phyloP scores from a whole-genome alignment of 1,284 basidiomycete species.

The Rhodotorula mucilaginosa region DNA sequence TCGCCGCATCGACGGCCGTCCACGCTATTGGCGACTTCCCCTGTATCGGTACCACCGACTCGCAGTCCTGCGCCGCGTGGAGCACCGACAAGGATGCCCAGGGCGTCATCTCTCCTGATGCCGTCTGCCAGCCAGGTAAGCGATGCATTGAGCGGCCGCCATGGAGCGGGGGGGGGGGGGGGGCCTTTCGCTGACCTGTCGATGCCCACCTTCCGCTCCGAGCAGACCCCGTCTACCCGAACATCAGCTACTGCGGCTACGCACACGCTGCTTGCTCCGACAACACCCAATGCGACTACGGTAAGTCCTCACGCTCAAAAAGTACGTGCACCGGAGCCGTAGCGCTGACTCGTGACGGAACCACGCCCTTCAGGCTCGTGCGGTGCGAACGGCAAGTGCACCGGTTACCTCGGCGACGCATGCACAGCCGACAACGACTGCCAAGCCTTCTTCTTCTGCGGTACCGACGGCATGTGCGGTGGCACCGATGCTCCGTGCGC shows the following conservation, averaged over 20 bases:
- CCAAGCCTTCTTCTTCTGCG: conserved; percentile 43
- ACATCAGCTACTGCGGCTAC: conserved; percentile 41
- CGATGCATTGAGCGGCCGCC: neutral
- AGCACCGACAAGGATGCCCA: conserved; percentile 23
- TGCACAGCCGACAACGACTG: conserved; percentile 37
- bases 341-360: neutral
- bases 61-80: conserved; percentile 34
- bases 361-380: conserved; percentile 33
- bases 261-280: conserved; percentile 33
- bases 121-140: conserved; percentile 37
- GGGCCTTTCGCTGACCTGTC: neutral
- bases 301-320: conserved; percentile 6
- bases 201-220: neutral
- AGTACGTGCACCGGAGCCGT: neutral
- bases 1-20: conserved; percentile 17
- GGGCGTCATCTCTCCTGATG: conserved; percentile 29
- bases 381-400: conserved; percentile 28
- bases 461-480: conserved; percentile 33
- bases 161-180: too few species aligned
- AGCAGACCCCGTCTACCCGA: conserved; percentile 38
- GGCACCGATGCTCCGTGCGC: conserved; percentile 32
- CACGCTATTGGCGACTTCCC: conserved; percentile 41
- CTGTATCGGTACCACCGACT: conserved; percentile 26
- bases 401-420: conserved; percentile 37
- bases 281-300: conserved; percentile 40